These are phyloP conservation scores for Fraxinus latifolia DNA, from an alignment of 305 asterid genomes.

Conservation along the genomic window DNA sequence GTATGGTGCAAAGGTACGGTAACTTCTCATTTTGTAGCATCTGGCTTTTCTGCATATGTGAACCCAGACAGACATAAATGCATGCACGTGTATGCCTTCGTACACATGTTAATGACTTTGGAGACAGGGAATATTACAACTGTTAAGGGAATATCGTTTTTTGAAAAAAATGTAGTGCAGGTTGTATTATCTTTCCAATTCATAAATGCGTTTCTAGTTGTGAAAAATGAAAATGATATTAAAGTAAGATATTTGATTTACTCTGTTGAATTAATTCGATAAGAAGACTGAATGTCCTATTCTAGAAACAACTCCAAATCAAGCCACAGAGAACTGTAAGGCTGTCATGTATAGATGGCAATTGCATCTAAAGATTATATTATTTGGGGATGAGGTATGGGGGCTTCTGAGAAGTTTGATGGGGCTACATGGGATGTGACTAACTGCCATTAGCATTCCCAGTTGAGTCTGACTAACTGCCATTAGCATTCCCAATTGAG, in stretches of 20 bases:
- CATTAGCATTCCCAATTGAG: neutral
- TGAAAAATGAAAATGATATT: neutral
- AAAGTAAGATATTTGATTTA: neutral
- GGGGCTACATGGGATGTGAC: conserved; percentile 3
- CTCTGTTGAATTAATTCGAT: neutral
- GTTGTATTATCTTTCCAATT: neutral
- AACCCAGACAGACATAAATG: neutral
- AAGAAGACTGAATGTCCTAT: neutral
- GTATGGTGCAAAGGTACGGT: conserved; percentile 95
- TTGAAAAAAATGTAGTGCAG: neutral
- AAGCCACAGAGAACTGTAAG: neutral
- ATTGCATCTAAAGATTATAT: neutral
- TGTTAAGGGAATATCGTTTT: neutral
- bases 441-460: neutral
- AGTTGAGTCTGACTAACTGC: neutral
- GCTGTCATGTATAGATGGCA: neutral
- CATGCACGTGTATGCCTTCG: conserved; percentile 5
- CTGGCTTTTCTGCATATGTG: conserved; percentile 5
- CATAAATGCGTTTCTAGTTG: neutral
- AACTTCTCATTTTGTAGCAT: conserved; percentile 27
- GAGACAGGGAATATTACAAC: neutral
- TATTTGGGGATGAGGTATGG: neutral
- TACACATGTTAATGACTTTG: neutral
- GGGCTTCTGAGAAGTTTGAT: neutral
- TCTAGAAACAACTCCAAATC: neutral